These are phyloP conservation scores for Starmera dryadoides DNA, from an alignment of 805 yeast genomes.

Conservation along the genomic window DNA sequence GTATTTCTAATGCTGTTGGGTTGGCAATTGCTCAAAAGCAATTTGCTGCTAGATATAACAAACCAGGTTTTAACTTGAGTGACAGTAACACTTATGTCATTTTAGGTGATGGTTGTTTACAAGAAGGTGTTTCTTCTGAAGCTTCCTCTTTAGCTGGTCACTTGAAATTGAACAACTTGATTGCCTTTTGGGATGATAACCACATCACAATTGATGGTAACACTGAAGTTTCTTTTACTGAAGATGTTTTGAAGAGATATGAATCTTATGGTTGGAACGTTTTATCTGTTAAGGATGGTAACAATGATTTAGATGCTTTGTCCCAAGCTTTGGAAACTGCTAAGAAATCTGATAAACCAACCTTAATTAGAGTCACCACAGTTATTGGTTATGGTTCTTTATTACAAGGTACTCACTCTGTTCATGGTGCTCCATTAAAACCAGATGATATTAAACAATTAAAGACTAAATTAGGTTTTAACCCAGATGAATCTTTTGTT, in stretches of 20 bases:
- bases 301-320: conserved; percentile 68
- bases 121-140: conserved; percentile 97
- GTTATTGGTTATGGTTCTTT: conserved; percentile 93
- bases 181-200: conserved; percentile 95
- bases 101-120: conserved; percentile 96
- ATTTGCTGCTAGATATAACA: conserved; percentile 89
- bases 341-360: conserved; percentile 79
- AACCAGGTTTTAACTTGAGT: conserved; percentile 67
- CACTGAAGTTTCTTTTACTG: conserved; percentile 86
- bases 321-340: conserved; percentile 74
- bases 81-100: conserved; percentile 73
- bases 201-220: conserved; percentile 94
- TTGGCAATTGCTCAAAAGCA: conserved; percentile 91
- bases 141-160: conserved; percentile 96
- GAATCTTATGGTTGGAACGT: conserved; percentile 95
- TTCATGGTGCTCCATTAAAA: conserved; percentile 96
- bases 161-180: conserved; percentile 84
- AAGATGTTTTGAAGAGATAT: conserved; percentile 79
- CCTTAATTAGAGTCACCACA: conserved; percentile 82
- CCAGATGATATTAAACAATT: conserved; percentile 85
- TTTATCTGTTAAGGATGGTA: conserved; percentile 69
- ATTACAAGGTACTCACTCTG: conserved; percentile 78
- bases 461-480: conserved; percentile 78
- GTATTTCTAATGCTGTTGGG: conserved; percentile 94
- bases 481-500: conserved; percentile 72